phyloP scores from a whole-genome alignment of 768 basidiomycete genomes.

The Russula dissimulans region DNA sequence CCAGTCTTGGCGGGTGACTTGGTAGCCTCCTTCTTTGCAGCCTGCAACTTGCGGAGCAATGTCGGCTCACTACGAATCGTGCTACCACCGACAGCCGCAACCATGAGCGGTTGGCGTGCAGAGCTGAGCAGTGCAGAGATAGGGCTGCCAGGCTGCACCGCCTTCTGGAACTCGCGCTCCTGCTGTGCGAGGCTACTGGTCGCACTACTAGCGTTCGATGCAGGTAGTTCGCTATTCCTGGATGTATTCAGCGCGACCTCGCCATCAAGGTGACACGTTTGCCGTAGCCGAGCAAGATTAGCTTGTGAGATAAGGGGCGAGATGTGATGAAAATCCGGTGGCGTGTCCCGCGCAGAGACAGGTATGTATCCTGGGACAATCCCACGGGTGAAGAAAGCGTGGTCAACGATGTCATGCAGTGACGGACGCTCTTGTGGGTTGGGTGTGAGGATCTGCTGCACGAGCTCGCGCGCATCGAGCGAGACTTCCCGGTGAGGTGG shows the following conservation, averaged over 20 bases:
- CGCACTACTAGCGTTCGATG: conserved; percentile 30
- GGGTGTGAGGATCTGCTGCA: conserved; percentile 77
- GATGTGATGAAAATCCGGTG: conserved; percentile 70
- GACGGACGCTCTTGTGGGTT: conserved; percentile 77
- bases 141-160: conserved; percentile 90
- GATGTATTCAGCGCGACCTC: conserved; percentile 36
- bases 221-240: conserved; percentile 15
- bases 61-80: conserved; percentile 33
- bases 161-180: conserved; percentile 95
- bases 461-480: conserved; percentile 60
- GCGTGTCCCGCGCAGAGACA: conserved; percentile 59
- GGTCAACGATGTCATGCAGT: conserved; percentile 74
- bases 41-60: conserved; percentile 48
- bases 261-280: conserved; percentile 53
- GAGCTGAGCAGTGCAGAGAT: conserved; percentile 87
- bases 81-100: conserved; percentile 36
- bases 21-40: conserved; percentile 35
- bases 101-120: conserved; percentile 78
- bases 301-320: conserved; percentile 46
- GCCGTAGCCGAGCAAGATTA: conserved; percentile 64
- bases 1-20: conserved; percentile 45
- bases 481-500: conserved; percentile 70
- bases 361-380: conserved; percentile 78
- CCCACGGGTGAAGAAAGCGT: conserved; percentile 76
- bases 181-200: conserved; percentile 67